Conservation (phyloP, 768 basidiomycete species). For the Tulasnella sp. region DNA sequence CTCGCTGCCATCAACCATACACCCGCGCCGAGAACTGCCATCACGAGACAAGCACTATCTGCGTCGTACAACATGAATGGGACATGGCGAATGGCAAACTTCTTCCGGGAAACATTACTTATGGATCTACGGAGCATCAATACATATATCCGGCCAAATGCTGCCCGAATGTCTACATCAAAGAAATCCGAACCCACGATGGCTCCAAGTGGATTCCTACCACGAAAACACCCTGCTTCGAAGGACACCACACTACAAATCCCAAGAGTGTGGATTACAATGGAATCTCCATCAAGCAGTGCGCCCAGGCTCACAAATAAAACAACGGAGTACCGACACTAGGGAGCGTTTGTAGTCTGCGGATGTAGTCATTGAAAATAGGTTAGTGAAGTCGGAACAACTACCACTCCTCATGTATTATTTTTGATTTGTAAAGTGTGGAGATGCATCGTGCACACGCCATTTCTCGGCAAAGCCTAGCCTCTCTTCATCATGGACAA, state of each 20-base stretch:
- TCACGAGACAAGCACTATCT: not conserved
- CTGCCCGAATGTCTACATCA: not conserved
- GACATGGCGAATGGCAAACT: not conserved
- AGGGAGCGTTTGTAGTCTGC: too few relatives aligned
- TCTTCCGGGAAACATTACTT: not conserved
- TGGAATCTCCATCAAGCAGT: not conserved
- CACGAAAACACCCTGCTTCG: not conserved
- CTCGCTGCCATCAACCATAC: not conserved
- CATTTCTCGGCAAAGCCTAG: too few relatives aligned
- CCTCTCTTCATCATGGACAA: too few relatives aligned
- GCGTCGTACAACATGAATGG: conserved; percentile 1
- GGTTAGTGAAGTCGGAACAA: too few relatives aligned
- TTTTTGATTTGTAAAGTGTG: too few relatives aligned
- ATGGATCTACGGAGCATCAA: not conserved
- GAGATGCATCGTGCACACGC: too few relatives aligned
- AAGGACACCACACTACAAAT: conserved; percentile 2
- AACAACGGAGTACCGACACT: too few relatives aligned
- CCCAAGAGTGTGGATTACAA: conserved; percentile 2
- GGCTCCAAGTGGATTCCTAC: not conserved
- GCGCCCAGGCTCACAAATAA: too few relatives aligned
- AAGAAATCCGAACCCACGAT: not conserved
- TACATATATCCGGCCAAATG: not conserved
- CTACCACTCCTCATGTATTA: too few relatives aligned
- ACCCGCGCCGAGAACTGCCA: conserved; percentile 5
- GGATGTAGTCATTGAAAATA: too few relatives aligned